Conservation (phyloP, 495 filamentous ascomycete genomes). For the Talaromyces borbonicus region DNA sequence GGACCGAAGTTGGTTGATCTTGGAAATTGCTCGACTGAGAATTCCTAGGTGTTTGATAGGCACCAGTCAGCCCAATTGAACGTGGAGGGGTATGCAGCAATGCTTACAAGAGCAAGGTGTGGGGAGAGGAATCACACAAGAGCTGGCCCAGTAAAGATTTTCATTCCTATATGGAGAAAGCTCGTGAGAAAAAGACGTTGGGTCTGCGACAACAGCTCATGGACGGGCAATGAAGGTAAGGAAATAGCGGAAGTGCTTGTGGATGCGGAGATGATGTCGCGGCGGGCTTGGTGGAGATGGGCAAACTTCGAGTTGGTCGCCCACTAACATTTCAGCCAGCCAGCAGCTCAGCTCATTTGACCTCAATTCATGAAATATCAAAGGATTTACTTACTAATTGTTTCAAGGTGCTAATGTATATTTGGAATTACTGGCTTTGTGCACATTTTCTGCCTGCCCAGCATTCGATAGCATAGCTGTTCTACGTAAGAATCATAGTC, state of each 20-base stretch:
- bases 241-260: no score
- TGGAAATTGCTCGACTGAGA: background rate
- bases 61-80: constrained; percentile 1
- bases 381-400: no score
- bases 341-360: constrained; percentile 6
- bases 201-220: background rate
- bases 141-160: no score
- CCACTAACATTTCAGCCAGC: constrained; percentile 15
- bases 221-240: no score
- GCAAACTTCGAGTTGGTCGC: no score
- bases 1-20: no score
- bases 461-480: no score
- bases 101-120: background rate
- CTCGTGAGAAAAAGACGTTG: background rate
- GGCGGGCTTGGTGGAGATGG: constrained; percentile 14
- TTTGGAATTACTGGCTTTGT: no score
- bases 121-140: no score
- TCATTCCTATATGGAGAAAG: background rate
- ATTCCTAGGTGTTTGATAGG: constrained; percentile 4
- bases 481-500: no score
- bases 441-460: no score
- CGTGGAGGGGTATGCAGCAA: background rate
- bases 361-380: background rate
- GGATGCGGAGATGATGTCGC: constrained; percentile 8
- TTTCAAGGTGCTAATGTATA: no score